Conservation (phyloP, 2,329 filamentous ascomycete genomes). For the Penicillium sp. region DNA sequence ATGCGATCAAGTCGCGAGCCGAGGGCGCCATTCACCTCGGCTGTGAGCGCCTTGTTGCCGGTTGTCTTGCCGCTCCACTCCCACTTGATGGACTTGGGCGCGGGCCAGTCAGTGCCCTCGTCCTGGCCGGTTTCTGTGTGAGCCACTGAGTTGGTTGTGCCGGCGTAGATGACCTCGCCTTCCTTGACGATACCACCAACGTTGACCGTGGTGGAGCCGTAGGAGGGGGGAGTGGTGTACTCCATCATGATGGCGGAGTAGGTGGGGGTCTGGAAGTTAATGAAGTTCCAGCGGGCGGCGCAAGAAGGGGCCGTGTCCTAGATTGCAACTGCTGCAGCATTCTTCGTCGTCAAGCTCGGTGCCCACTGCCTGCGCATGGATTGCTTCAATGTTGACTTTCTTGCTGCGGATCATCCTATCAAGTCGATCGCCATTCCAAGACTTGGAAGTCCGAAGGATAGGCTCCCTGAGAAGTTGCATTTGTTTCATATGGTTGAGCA, state of each 20-base stretch:
- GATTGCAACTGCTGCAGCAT: not conserved
- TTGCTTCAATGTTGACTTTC: not conserved
- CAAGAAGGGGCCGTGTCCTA: not conserved
- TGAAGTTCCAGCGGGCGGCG: conserved; percentile 87
- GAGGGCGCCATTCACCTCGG: conserved; percentile 65
- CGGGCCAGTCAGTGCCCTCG: conserved; percentile 79
- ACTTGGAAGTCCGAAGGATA: not conserved
- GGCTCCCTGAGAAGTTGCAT: not conserved
- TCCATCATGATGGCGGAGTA: conserved; percentile 94
- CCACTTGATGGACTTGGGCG: conserved; percentile 72
- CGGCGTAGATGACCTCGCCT: conserved; percentile 72
- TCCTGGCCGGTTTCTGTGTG: conserved; percentile 72
- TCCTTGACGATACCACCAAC: conserved; percentile 81
- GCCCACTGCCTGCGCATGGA: not conserved
- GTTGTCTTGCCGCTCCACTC: conserved; percentile 75
- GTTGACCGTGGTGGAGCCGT: conserved; percentile 78
- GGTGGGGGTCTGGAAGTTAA: conserved; percentile 81
- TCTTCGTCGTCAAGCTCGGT: not conserved
- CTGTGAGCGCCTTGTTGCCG: conserved; percentile 71
- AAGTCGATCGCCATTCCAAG: not conserved
- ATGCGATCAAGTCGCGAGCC: conserved; percentile 73
- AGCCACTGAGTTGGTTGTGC: conserved; percentile 60
- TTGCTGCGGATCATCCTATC: not conserved
- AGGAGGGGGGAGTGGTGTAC: conserved; percentile 89
- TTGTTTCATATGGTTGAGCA: too few species aligned